Percentiles rank a stretch among this genome's conserved stretches.
Evolutionary conservation across 2,329 filamentous ascomycete species (phyloP).

Genomic region (Colletotrichum agaves): DNA sequence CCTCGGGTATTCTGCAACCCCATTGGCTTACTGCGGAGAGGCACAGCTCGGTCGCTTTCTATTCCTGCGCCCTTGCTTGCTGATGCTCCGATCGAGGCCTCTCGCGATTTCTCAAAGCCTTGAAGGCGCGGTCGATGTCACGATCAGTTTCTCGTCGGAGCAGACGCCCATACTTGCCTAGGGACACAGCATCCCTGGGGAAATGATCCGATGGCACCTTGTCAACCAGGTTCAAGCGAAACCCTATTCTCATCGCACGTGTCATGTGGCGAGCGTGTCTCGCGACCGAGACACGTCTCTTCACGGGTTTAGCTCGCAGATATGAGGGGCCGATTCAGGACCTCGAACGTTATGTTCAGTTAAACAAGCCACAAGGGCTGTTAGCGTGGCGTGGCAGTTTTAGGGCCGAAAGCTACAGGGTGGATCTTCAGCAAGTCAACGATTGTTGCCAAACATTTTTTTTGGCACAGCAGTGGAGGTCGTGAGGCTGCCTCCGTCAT

Average conservation of each 20-base stretch:
- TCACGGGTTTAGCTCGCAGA: constrained; percentile 3
- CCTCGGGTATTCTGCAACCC: constrained; percentile 32
- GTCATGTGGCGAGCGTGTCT: constrained; percentile 32
- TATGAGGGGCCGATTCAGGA: constrained; percentile 6
- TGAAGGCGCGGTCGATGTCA: background rate
- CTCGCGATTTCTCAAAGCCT: background rate
- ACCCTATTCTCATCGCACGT: constrained; percentile 32
- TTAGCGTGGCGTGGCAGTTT: constrained; percentile 16
- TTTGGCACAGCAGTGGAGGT: constrained; percentile 8
- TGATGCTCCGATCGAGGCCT: constrained; percentile 1
- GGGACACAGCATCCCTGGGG: constrained; percentile 19
- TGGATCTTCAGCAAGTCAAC: constrained; percentile 28
- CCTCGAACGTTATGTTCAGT: constrained; percentile 25
- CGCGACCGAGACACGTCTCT: constrained; percentile 32
- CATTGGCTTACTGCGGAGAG: constrained; percentile 28
- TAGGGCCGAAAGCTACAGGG: constrained; percentile 33
- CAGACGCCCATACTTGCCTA: background rate
- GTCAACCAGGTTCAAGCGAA: constrained; percentile 25
- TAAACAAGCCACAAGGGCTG: constrained; percentile 22
- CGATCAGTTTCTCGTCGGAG: constrained; percentile 2
- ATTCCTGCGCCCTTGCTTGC: constrained; percentile 22
- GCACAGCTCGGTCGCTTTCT: constrained; percentile 25
- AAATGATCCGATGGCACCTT: constrained; percentile 29
- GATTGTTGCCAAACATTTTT: constrained; percentile 26
- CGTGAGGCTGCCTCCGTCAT: constrained; percentile 28